These are phyloP conservation scores for Boletus insuetus DNA, from an alignment of 768 basidiomycete genomes.

Conservation along the genomic window DNA sequence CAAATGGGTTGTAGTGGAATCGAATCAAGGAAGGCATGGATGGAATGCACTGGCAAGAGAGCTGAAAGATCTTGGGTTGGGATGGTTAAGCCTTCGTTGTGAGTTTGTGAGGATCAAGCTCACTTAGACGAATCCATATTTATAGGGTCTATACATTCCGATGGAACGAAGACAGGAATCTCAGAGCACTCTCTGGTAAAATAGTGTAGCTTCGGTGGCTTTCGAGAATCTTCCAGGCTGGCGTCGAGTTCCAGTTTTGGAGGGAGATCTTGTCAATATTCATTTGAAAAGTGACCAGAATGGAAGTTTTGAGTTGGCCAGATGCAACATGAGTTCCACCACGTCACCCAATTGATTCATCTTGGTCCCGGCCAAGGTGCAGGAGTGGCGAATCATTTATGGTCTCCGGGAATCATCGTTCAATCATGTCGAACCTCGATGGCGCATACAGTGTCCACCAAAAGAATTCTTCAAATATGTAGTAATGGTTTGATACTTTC, in stretches of 20 bases:
- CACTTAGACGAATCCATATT: background rate
- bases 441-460: no score
- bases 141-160: background rate
- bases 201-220: no score
- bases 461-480: no score
- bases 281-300: background rate
- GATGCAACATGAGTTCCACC: no score
- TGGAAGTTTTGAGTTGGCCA: no score
- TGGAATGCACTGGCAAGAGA: background rate
- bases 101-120: background rate
- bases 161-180: background rate
- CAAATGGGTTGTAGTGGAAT: conserved; percentile 1
- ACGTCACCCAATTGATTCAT: no score
- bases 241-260: background rate
- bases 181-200: background rate
- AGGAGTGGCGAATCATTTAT: no score
- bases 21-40: conserved; percentile 4
- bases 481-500: no score
- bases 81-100: background rate
- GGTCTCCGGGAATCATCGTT: no score
- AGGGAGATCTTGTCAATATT: background rate
- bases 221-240: no score
- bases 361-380: no score
- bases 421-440: no score
- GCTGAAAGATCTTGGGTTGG: background rate